Base-by-base conservation (phyloP, 2,329 filamentous ascomycete species). In the Alternaria novae-zelandiae region DNA sequence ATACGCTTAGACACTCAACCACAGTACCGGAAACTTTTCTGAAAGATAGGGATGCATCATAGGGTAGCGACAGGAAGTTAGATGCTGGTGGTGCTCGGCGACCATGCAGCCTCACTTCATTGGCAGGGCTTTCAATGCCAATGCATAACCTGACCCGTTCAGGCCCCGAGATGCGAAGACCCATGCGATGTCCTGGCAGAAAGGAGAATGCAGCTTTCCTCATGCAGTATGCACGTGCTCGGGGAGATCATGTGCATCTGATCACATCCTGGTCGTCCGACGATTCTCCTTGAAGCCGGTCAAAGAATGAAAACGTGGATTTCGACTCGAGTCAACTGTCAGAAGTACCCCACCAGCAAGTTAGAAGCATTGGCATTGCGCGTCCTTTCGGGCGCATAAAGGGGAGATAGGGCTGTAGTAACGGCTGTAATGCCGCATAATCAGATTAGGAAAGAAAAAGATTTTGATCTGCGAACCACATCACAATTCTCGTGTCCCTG, bases 61-160 rank as follows among this genome's bases (percentile, higher is more conserved):
- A 66, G 66, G 61, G 43, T 64, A 61, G 28, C 26, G 58, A 64
- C 64, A 71, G 60, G 13, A 47, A 46, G 54, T 49, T 54, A 9
- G 30, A 57, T 28, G 26, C 26, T 57, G 59, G 50, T 64, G 45
- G 56, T 64, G 59, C 61, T 76, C 73, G 73, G 64, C 72, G 70
- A 75, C 70, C 64, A 68, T 30, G 46, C 56, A 70, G 72, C 70
- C 64, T 72, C 70, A 69, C 60, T 70, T 67, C 56, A 73, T 75
- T 74, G 66, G 71, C 57, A 64, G 67, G 66, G 72, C 45, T 57
- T 20, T 43, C 53, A 51, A 58, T 54, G 60, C 21, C 56, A 32
- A 49, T 56, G 60, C 54, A 57, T 57, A 45, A 13, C 47, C 41
- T 41, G 46, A 25, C 32, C 50, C 36, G 36, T 41, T 26, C n/a